phyloP scores from a whole-genome alignment of 768 basidiomycete species.

The Russula sp. region DNA sequence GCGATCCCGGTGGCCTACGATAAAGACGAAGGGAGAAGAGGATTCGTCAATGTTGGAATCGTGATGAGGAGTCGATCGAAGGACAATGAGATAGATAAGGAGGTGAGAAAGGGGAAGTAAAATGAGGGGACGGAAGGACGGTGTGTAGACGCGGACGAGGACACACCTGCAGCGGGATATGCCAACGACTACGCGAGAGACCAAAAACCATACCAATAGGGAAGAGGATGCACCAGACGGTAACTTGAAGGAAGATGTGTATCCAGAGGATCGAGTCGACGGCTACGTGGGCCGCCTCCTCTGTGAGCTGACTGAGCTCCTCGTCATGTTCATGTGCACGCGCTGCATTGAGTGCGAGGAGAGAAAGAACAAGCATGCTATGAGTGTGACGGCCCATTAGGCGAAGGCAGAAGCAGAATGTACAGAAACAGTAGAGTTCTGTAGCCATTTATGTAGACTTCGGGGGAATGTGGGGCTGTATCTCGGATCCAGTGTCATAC shows the following conservation, averaged over 20 bases:
- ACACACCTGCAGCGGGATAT: conserved; percentile 81
- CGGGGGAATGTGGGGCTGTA: too few species aligned
- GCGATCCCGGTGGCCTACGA: conserved; percentile 56
- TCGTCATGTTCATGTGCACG: conserved; percentile 65
- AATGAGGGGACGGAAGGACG: too few species aligned
- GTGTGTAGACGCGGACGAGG: neutral
- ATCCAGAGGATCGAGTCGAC: conserved; percentile 79
- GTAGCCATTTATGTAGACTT: too few species aligned
- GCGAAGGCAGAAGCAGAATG: neutral
- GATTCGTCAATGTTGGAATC: neutral
- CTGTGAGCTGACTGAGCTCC: conserved; percentile 53
- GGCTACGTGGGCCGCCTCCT: conserved; percentile 61
- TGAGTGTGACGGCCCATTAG: neutral
- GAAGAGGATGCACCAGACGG: conserved; percentile 84
- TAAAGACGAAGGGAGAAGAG: neutral
- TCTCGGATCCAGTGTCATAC: too few species aligned
- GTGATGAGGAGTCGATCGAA: neutral
- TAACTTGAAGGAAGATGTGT: conserved; percentile 74
- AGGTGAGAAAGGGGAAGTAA: neutral
- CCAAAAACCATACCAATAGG: conserved; percentile 81
- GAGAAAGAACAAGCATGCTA: neutral
- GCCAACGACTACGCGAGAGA: conserved; percentile 78
- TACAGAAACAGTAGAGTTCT: too few species aligned
- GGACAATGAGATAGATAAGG: neutral
- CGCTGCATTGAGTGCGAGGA: conserved; percentile 31